phyloP scores from a whole-genome alignment of 2,329 filamentous ascomycete species.

The Trichothecium roseum region DNA sequence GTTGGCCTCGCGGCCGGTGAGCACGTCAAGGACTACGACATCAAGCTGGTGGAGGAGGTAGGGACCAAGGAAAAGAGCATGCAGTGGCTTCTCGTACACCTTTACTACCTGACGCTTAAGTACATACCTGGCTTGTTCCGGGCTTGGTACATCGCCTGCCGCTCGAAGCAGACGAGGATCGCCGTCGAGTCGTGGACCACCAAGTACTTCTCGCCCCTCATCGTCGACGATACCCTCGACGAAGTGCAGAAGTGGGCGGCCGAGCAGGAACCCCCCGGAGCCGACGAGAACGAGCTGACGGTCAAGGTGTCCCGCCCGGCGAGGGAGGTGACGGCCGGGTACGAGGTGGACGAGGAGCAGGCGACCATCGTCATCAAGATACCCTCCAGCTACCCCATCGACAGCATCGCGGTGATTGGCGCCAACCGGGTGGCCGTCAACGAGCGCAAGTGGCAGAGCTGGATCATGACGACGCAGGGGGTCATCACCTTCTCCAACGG shows the following conservation, averaged over 20 bases:
- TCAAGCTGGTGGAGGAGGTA: slow-evolving; percentile 44
- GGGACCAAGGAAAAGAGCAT: slow-evolving; percentile 56
- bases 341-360: slow-evolving; percentile 78
- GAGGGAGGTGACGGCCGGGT: slow-evolving; percentile 72
- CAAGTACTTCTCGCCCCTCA: slow-evolving; percentile 66
- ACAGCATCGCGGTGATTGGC: slow-evolving; percentile 64
- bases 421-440: slow-evolving; percentile 77
- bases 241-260: slow-evolving; percentile 59
- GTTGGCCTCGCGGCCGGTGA: slow-evolving; percentile 46
- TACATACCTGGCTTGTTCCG: slow-evolving; percentile 72
- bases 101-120: slow-evolving; percentile 75
- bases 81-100: slow-evolving; percentile 73
- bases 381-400: slow-evolving; percentile 73
- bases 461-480: slow-evolving; percentile 80
- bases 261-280: slow-evolving; percentile 34
- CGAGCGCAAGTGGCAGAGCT: slow-evolving; percentile 86
- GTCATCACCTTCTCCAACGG: slow-evolving; percentile 92
- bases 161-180: slow-evolving; percentile 68
- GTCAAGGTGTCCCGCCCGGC: slow-evolving; percentile 64
- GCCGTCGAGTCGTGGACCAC: slow-evolving; percentile 79
- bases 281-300: slow-evolving; percentile 44
- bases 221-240: slow-evolving; percentile 55
- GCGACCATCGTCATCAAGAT: slow-evolving; percentile 76
- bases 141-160: slow-evolving; percentile 73
- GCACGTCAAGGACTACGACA: slow-evolving; percentile 44